These are phyloP conservation scores for Fusarium temperatum DNA, from an alignment of 2,329 filamentous ascomycete species.

Conservation along the genomic window DNA sequence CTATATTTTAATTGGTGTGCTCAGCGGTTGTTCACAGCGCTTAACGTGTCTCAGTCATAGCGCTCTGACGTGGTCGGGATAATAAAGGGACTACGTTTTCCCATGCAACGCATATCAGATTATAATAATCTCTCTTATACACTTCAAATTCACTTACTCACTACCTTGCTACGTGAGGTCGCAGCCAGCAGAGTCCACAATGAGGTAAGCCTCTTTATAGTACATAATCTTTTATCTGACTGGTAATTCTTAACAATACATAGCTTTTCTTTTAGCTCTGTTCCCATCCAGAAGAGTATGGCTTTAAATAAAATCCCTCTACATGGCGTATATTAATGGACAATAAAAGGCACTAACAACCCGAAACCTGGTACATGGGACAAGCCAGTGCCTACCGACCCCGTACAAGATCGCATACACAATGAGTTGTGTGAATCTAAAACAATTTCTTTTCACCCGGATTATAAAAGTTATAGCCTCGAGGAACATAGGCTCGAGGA, in stretches of 20 bases:
- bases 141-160: neutral
- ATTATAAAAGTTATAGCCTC: neutral
- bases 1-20: neutral
- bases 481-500: neutral
- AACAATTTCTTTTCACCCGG: neutral
- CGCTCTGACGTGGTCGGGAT: too few species aligned
- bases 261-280: neutral
- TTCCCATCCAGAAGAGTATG: neutral
- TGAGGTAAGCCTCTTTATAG: neutral
- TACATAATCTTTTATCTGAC: neutral
- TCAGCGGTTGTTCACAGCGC: neutral
- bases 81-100: neutral
- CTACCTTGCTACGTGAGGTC: neutral
- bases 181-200: neutral
- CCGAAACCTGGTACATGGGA: neutral
- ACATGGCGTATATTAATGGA: neutral
- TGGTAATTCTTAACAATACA: neutral
- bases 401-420: rapidly evolving
- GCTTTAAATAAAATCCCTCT: neutral
- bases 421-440: neutral
- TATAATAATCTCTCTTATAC: neutral
- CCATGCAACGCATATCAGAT: too few species aligned
- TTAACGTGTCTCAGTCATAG: neutral
- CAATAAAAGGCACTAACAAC: neutral
- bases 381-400: neutral